Evolutionary conservation across 2,329 filamentous ascomycete genomes (phyloP), one percentile per base, ranked within the genome.

Genomic region (Alternaria sp.): DNA sequence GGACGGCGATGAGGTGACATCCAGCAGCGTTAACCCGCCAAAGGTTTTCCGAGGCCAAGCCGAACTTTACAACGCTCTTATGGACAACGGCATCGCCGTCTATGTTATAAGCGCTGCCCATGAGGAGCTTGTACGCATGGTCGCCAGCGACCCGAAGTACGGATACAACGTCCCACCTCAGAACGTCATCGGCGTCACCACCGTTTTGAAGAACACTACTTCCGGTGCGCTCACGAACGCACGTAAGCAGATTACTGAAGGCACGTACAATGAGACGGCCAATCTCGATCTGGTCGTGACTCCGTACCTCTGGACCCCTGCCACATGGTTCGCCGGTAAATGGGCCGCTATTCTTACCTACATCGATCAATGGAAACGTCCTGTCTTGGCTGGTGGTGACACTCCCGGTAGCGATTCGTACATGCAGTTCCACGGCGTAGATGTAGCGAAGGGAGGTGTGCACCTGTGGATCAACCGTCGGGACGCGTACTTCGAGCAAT

Each of bases 121-220:
- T 38, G 73, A 75, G 51, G 73, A 75, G 50, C 68, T 75, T n/a
- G 73, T 75, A 9, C 70, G 73, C 12, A 72, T 75, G 66, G 70
- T 75, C 9, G 73, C 72, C 40, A 72, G 68, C 56, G 73, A 75
- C 44, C 72, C 72, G 2, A 74, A 74, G 36, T 75, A 75, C 40
- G 73, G 73, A 20, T 75, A 74, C 63, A 75, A 75, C 18, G 67
- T 75, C 0, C 69, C 68, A 8, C 69, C 73, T 0, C 48, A 73
- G 50, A 74, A 74, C 41, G 73, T 75, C n/a, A 71, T 75, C 20
- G 73, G 73, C 4, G 73, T 75, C 6, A 70, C 72, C 6, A 75
- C 69, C 1, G 69, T 74, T 63, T 67, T 74, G 28, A 63, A 64
- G n/a, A 74, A 75, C 44, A 50, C 61, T 4, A 68, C 70, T 5